Conservation (phyloP, 352 stramenopile genomes). For the Phytophthora agathidicida region DNA sequence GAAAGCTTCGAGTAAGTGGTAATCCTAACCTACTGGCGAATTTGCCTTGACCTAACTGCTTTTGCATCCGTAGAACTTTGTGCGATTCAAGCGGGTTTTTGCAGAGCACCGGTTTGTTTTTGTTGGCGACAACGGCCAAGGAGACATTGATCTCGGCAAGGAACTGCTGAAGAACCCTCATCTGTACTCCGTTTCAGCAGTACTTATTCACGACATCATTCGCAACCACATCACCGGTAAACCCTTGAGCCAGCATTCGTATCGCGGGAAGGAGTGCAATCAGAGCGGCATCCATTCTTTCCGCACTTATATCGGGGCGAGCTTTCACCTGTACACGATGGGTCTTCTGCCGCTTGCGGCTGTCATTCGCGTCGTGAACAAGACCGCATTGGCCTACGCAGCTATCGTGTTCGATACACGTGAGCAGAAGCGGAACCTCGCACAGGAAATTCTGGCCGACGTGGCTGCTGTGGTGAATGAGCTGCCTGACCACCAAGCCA, state of each 20-base stretch:
- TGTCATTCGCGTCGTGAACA: slow-evolving; percentile 67
- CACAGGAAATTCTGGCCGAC: slow-evolving; percentile 67
- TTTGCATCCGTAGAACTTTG: slow-evolving; percentile 60
- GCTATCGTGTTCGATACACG: slow-evolving; percentile 71
- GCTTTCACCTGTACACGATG: slow-evolving; percentile 54
- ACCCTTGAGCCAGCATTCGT: slow-evolving; percentile 40
- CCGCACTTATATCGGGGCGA: slow-evolving; percentile 82
- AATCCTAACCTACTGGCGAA: neutral
- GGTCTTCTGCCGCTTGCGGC: slow-evolving; percentile 57
- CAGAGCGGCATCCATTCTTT: slow-evolving; percentile 73
- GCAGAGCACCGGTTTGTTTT: slow-evolving; percentile 80
- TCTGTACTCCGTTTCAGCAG: slow-evolving; percentile 57
- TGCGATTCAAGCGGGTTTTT: slow-evolving; percentile 74
- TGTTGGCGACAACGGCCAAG: slow-evolving; percentile 83
- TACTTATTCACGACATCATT: slow-evolving; percentile 86
- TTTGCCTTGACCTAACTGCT: neutral
- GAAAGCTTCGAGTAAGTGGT: slow-evolving; percentile 63
- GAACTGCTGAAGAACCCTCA: slow-evolving; percentile 56
- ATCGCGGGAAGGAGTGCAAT: slow-evolving; percentile 70
- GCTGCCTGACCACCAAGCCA: slow-evolving; percentile 59
- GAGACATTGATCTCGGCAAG: slow-evolving; percentile 84
- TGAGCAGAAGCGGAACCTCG: slow-evolving; percentile 56
- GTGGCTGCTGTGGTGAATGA: slow-evolving; percentile 59
- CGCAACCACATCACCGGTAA: slow-evolving; percentile 58
- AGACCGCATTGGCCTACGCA: slow-evolving; percentile 58